Evolutionary conservation across 352 stramenopile genomes (phyloP), one percentile per base, ranked within the genome.

Genomic region (Pythium sp.): DNA sequence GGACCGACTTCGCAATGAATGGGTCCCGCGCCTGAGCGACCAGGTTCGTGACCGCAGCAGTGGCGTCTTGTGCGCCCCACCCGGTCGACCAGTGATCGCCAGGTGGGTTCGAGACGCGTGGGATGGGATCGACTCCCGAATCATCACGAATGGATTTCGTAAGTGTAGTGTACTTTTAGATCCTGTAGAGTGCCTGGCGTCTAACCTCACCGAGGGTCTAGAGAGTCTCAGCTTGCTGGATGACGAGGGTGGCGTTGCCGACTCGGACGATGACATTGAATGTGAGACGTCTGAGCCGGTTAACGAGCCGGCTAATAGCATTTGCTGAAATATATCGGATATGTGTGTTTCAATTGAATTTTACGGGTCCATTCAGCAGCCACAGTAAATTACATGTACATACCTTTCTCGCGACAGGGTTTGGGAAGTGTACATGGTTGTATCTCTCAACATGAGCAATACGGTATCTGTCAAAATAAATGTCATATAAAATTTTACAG

Each of bases 281-380:
- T 53, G 46, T 53, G 46, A 53, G 46, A 53, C 46, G 46, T 53
- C 15, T 24, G 46, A 53, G 46, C 46, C 46, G 46, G 18, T 53
- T 53, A 15, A 53, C 46, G 46, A 53, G 46, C 46, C 46, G 15
- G 46, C 46, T 53, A 53, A 53, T 53, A 53, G 46, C 46, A 53
- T 53, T 53, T 53, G 46, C 46, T 53, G 46, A 53, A 53, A 53
- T 53, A 53, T 53, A 53, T 53, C 46, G 46, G 46, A 53, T 53
- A 53, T 38, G 32, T 53, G 46, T 26, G 46, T 53, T 53, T 53
- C 46, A 53, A 53, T 53, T 53, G 46, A 53, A 53, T 53, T 53
- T 24, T 53, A 53, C 46, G 46, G 46, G 18, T 53, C 3, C 46
- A 53, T 24, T 53, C 46, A 53, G 46, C 46, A 53, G 46, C n/a